Percentiles rank a stretch among this genome's conserved stretches.
phyloP scores from a whole-genome alignment of 768 basidiomycete genomes.

The Chiua virens region DNA sequence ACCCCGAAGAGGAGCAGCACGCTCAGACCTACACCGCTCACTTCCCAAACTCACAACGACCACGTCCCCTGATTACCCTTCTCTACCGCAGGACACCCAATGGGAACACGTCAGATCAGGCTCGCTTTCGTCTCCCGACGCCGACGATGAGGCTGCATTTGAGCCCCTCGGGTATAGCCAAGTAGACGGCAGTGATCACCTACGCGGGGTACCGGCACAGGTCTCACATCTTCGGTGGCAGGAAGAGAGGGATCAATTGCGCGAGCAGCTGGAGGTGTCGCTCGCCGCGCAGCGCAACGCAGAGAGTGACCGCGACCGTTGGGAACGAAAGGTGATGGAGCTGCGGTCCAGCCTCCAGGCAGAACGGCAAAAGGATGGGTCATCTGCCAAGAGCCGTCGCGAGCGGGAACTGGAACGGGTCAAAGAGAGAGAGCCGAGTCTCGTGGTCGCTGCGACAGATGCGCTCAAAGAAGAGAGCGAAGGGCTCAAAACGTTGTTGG shows the following conservation, averaged over 20 bases:
- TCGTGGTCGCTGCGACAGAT: background rate
- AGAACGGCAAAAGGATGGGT: conserved; percentile 18
- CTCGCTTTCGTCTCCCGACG: conserved; percentile 13
- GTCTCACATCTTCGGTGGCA: background rate
- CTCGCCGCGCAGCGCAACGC: conserved; percentile 12
- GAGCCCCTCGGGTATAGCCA: conserved; percentile 25
- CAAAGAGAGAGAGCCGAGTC: conserved; percentile 9
- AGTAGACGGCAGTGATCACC: conserved; percentile 6
- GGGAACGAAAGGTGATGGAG: conserved; percentile 23
- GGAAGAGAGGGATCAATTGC: conserved; percentile 12
- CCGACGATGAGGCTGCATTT: conserved; percentile 15
- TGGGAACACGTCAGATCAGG: conserved; percentile 24
- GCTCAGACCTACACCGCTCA: conserved; percentile 19
- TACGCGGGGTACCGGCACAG: background rate
- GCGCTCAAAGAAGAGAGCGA: conserved; percentile 24
- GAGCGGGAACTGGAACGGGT: conserved; percentile 20
- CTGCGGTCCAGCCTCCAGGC: conserved; percentile 9
- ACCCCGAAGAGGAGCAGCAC: conserved; percentile 18
- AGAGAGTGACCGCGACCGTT: conserved; percentile 17
- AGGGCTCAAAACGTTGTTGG: conserved; percentile 19
- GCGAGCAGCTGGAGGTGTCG: conserved; percentile 13
- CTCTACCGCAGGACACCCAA: conserved; percentile 13
- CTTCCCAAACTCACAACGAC: conserved; percentile 23
- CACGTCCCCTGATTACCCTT: conserved; percentile 10
- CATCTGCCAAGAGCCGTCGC: conserved; percentile 12